Base-by-base conservation (phyloP, 1,284 basidiomycete species). In the Erythrobasidium hasegawianum region DNA sequence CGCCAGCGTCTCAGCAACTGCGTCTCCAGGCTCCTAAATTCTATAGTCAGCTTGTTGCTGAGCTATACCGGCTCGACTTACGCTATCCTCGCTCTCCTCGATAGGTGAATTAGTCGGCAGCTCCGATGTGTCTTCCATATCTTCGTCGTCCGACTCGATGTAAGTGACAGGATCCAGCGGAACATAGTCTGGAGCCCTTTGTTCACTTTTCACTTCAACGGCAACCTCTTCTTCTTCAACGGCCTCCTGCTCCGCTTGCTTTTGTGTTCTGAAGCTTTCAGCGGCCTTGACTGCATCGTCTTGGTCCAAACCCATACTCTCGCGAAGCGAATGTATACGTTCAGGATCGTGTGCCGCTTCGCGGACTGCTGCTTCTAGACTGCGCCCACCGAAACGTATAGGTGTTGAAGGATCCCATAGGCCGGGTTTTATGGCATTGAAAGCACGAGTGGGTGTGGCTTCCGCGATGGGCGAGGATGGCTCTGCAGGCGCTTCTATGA, bases 311-410 rank as follows among this genome's bases (percentile, higher is more conserved):
- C 38, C 64, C 8, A 67, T 49, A 20, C 29, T 67, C 40, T 54
- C 33, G 10, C 38, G 38, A 22, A 64, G 22, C n/a, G 58, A 47
- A 18, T 2, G 49, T 9, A 53, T 45, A 29, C 67, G 40, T 11
- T 57, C 61, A 18, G 67, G 67, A 45, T 68, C 67, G 39, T 64
- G 43, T 47, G 47, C 29, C 16, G 61, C 67, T 41, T 68, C 67
- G 8, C 67, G 54, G 16, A 68, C 43, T 20, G 67, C 59, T 18
- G 67, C 67, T 33, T 64, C 61, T 41, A 68, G 29, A 27, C 59
- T 64, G 26, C 26, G 27, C 10, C 67, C 67, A 24, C 67, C 67
- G 50, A 68, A 68, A 5, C 50, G 24, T 22, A 68, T 59, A 2
- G 67, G 67, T 16, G 61, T 64, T 4, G 47, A 57, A 1, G 67